Conservation (phyloP, 2,329 filamentous ascomycete genomes). For the Arthrocladium fulminans region DNA sequence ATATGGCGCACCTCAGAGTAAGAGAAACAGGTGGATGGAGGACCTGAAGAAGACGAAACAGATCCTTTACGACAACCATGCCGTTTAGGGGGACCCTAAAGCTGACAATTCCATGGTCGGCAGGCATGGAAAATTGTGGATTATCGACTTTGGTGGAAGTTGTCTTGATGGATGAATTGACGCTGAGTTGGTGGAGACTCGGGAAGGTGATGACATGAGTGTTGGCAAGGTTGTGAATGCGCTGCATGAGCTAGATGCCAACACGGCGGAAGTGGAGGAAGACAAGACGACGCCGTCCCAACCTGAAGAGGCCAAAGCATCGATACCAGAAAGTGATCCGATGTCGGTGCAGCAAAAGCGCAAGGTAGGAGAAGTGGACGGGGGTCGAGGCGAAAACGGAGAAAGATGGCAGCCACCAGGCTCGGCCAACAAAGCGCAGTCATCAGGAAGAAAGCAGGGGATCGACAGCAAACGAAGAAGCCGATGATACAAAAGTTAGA, state of each 20-base stretch:
- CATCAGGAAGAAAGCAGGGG: neutral
- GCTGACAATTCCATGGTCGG: slow-evolving; percentile 26
- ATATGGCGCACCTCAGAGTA: neutral
- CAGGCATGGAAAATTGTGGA: slow-evolving; percentile 18
- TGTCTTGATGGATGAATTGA: slow-evolving; percentile 25
- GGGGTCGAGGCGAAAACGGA: neutral
- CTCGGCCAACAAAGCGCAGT: neutral
- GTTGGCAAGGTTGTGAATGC: slow-evolving; percentile 10
- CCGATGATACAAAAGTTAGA: neutral
- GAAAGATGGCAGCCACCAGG: neutral
- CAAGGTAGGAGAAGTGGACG: neutral
- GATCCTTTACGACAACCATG: neutral
- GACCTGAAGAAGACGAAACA: neutral
- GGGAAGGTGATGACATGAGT: slow-evolving; percentile 21
- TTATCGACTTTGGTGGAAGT: slow-evolving; percentile 26
- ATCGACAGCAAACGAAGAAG: neutral
- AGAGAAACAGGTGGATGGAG: neutral
- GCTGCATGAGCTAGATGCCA: slow-evolving; percentile 8
- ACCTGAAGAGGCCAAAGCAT: neutral
- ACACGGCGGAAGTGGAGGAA: slow-evolving; percentile 7
- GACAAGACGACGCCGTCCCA: neutral
- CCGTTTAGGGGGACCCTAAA: slow-evolving; percentile 23
- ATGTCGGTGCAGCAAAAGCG: neutral
- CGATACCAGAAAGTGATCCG: neutral
- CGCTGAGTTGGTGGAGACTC: slow-evolving; percentile 18